phyloP scores from a whole-genome alignment of 768 basidiomycete genomes.

The Podaxis carcinomalis region DNA sequence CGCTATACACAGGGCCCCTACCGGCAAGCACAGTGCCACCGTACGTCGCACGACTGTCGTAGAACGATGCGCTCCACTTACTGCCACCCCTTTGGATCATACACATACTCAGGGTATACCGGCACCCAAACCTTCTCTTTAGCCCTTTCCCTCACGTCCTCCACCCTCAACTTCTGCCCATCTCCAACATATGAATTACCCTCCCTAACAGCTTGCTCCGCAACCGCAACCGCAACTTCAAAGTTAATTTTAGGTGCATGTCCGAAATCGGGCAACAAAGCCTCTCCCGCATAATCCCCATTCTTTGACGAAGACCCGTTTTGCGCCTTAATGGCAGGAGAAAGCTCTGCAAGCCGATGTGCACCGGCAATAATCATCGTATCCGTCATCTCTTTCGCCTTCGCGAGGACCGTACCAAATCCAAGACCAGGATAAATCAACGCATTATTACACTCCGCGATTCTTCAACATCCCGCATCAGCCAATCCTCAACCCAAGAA shows the following conservation, averaged over 20 bases:
- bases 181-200: conserved; percentile 50
- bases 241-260: conserved; percentile 73
- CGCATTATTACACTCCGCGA: conserved; percentile 76
- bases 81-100: conserved; percentile 49
- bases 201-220: conserved; percentile 73
- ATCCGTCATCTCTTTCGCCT: conserved; percentile 65
- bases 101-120: conserved; percentile 59
- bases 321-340: conserved; percentile 56
- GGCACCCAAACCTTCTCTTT: conserved; percentile 58
- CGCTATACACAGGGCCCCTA: no score
- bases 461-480: conserved; percentile 31
- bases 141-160: conserved; percentile 50
- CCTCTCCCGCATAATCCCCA: conserved; percentile 57
- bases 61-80: conserved; percentile 11
- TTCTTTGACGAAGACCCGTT: conserved; percentile 1
- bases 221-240: conserved; percentile 79
- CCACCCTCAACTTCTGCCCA: conserved; percentile 22
- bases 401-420: conserved; percentile 69
- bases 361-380: conserved; percentile 88
- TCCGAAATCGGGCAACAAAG: conserved; percentile 72
- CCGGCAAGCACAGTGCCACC: no score
- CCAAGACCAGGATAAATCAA: conserved; percentile 86
- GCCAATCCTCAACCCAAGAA: background rate
- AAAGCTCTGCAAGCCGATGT: conserved; percentile 65
- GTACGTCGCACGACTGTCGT: no score